A percentile compares a stretch with the other conserved stretches of the same genome.
Evolutionary conservation across 2,329 filamentous ascomycete species (phyloP).

Genomic region (Paecilomyces formosus): DNA sequence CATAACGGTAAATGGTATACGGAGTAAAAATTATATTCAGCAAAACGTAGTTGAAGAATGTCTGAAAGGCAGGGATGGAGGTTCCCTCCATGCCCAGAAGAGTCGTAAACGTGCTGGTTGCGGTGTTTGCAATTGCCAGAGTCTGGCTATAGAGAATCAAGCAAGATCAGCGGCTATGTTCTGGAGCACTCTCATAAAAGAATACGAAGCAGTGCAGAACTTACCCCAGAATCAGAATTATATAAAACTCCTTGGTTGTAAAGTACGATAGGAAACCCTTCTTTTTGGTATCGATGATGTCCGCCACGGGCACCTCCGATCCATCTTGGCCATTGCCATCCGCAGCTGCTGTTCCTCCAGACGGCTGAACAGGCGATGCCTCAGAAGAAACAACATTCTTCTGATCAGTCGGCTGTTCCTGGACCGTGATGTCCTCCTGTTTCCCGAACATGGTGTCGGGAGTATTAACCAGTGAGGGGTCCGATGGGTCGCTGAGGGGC

Average conservation of each 20-base stretch:
- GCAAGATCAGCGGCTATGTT: too few species aligned
- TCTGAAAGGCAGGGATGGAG: constrained; percentile 90
- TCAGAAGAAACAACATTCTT: constrained; percentile 4
- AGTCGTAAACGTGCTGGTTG: constrained; percentile 81
- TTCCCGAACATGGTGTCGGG: constrained; percentile 19
- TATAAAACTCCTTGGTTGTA: constrained; percentile 78
- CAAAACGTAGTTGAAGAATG: constrained; percentile 87
- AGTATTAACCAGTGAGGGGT: background rate
- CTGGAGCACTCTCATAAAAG: too few species aligned
- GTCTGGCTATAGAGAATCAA: constrained; percentile 56
- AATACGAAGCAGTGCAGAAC: constrained; percentile 16
- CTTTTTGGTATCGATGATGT: constrained; percentile 35
- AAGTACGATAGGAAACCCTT: constrained; percentile 61
- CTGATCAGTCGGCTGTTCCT: constrained; percentile 10
- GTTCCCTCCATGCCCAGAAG: constrained; percentile 63
- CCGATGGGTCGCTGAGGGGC: background rate
- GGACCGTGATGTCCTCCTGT: constrained; percentile 17
- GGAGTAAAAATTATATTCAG: constrained; percentile 75
- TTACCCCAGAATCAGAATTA: constrained; percentile 67
- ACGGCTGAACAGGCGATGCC: constrained; percentile 4
- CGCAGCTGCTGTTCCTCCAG: background rate
- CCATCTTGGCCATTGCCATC: constrained; percentile 11
- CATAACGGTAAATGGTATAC: constrained; percentile 72
- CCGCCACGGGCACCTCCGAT: constrained; percentile 20
- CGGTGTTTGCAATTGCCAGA: constrained; percentile 81